These are phyloP conservation scores for Trypethelium eluteriae DNA, from an alignment of 495 filamentous ascomycete genomes.

Conservation along the genomic window DNA sequence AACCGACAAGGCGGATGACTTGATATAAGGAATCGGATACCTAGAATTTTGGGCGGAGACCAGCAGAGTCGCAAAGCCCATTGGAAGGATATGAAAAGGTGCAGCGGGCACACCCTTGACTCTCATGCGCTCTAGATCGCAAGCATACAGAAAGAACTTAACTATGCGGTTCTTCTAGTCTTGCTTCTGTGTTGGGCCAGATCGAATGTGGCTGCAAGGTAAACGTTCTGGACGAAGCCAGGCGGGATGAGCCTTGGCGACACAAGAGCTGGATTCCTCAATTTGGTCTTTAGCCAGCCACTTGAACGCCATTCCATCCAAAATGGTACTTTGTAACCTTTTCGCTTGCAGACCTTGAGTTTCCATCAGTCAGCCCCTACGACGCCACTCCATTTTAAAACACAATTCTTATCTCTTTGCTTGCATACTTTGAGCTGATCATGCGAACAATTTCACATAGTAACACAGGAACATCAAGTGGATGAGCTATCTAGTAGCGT, in stretches of 20 bases:
- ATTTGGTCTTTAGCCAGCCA: constrained; percentile 8
- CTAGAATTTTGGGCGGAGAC: neutral
- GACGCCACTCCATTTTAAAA: neutral
- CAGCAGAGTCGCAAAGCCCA: constrained; percentile 4
- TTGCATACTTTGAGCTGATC: constrained; percentile 4
- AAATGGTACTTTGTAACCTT: constrained; percentile 9
- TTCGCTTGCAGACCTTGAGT: constrained; percentile 7
- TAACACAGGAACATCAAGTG: neutral
- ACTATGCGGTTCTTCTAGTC: neutral
- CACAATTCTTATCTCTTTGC: constrained; percentile 2
- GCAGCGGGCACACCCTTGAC: constrained; percentile 7
- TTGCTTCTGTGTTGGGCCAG: neutral
- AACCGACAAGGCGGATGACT: constrained; percentile 2
- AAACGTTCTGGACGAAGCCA: constrained; percentile 11
- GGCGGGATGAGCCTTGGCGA: neutral
- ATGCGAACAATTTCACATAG: neutral
- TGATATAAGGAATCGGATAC: constrained; percentile 8
- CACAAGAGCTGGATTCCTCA: neutral
- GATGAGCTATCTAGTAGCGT: neutral
- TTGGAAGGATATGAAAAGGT: constrained; percentile 10
- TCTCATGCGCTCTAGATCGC: constrained; percentile 1
- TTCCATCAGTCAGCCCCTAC: constrained; percentile 1
- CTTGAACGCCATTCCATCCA: constrained; percentile 10
- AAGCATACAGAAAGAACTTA: constrained; percentile 4
- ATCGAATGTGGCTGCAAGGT: constrained; percentile 5